Evolutionary conservation across 2,329 filamentous ascomycete species (phyloP).

Genomic region (Colletotrichum coccodes): DNA sequence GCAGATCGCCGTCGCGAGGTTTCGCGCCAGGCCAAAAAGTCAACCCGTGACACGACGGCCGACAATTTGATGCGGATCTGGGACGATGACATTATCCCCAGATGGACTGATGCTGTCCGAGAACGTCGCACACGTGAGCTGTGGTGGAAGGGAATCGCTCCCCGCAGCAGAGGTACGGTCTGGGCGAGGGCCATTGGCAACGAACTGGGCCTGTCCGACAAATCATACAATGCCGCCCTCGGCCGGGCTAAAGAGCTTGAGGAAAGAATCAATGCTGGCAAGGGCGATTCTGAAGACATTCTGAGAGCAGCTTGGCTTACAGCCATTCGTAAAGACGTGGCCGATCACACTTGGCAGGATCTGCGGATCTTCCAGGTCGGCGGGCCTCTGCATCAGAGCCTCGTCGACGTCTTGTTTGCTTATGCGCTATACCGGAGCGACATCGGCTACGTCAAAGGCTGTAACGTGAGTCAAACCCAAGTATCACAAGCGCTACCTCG

Average conservation of each 20-base stretch:
- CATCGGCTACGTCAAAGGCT: slow-evolving; percentile 80
- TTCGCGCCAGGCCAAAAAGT: slow-evolving; percentile 60
- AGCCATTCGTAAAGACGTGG: slow-evolving; percentile 72
- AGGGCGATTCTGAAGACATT: slow-evolving; percentile 63
- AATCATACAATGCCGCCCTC: slow-evolving; percentile 78
- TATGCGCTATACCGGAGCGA: slow-evolving; percentile 87
- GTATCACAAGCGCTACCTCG: not conserved
- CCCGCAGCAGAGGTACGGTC: slow-evolving; percentile 74
- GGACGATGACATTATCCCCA: slow-evolving; percentile 80
- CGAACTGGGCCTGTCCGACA: slow-evolving; percentile 72
- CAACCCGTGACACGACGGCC: slow-evolving; percentile 63
- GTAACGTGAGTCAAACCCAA: slow-evolving; percentile 70
- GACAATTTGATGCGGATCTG: slow-evolving; percentile 71
- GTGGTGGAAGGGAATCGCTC: slow-evolving; percentile 84
- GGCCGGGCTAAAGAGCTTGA: slow-evolving; percentile 73
- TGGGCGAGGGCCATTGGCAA: slow-evolving; percentile 81
- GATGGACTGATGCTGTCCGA: slow-evolving; percentile 77
- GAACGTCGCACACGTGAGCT: slow-evolving; percentile 78
- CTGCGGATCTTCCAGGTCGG: slow-evolving; percentile 76
- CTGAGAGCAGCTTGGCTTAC: slow-evolving; percentile 69
- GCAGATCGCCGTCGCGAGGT: slow-evolving; percentile 69
- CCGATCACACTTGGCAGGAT: slow-evolving; percentile 74
- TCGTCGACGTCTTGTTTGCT: slow-evolving; percentile 80
- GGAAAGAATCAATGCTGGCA: slow-evolving; percentile 61
- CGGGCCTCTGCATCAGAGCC: slow-evolving; percentile 72